Conservation (phyloP, 2,329 filamentous ascomycete genomes). For the Fusarium austroafricanum region DNA sequence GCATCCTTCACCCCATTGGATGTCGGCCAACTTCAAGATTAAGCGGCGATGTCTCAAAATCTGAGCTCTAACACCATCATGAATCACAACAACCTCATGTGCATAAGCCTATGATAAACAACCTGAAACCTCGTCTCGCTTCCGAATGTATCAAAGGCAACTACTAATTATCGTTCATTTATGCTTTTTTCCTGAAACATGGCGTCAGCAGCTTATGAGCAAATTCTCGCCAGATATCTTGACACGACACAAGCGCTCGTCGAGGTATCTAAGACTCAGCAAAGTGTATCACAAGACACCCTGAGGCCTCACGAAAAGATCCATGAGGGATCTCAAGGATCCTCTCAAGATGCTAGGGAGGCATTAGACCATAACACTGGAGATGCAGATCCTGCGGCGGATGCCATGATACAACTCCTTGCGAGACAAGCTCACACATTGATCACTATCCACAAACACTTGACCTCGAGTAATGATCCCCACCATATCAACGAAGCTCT, state of each 20-base stretch:
- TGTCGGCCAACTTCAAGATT: slow-evolving; percentile 11
- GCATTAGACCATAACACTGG: not conserved
- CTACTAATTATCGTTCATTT: not conserved
- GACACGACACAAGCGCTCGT: slow-evolving; percentile 38
- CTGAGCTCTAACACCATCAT: not conserved
- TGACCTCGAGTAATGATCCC: not conserved
- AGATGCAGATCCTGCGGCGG: slow-evolving; percentile 17
- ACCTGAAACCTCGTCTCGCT: not conserved
- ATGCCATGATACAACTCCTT: slow-evolving; percentile 46
- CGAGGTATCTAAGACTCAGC: not conserved
- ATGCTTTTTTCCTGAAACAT: slow-evolving; percentile 23
- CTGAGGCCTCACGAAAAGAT: not conserved
- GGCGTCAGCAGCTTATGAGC: slow-evolving; percentile 28
- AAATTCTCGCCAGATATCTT: slow-evolving; percentile 44
- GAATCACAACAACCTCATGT: not conserved
- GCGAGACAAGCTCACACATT: slow-evolving; percentile 46
- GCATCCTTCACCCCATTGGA: not conserved
- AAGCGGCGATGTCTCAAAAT: not conserved
- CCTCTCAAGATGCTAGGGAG: not conserved
- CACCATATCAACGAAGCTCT: slow-evolving; percentile 40
- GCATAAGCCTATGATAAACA: not conserved
- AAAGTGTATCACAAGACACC: not conserved
- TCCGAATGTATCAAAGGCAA: not conserved
- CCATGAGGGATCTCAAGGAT: not conserved
- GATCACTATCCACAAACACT: slow-evolving; percentile 38